These are phyloP conservation scores for Sergeia podlipaevii DNA, from an alignment of 208 protist species.

Conservation along the genomic window DNA sequence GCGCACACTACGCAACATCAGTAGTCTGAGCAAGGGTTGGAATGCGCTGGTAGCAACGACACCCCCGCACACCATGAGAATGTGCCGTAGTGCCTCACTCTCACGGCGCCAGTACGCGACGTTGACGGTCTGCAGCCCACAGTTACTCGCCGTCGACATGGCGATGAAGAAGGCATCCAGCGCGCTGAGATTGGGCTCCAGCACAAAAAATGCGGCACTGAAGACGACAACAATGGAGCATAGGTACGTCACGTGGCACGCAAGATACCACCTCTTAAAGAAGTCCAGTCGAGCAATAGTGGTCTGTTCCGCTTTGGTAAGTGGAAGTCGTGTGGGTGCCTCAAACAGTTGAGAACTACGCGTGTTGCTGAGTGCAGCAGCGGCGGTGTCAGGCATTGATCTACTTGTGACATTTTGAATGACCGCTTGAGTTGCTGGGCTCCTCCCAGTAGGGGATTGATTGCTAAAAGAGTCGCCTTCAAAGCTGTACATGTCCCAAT, in stretches of 20 bases:
- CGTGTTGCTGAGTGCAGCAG: slow-evolving; percentile 6
- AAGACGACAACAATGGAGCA: slow-evolving; percentile 19
- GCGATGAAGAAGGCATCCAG: slow-evolving; percentile 65
- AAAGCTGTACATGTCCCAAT: too few species aligned
- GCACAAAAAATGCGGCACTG: slow-evolving; percentile 22
- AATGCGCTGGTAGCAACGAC: slow-evolving; percentile 68
- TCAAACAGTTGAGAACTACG: slow-evolving; percentile 60
- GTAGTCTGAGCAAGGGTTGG: slow-evolving; percentile 59
- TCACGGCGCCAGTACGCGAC: slow-evolving; percentile 32
- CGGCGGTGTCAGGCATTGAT: background rate
- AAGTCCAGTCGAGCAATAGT: slow-evolving; percentile 47
- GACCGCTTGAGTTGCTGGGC: too few species aligned
- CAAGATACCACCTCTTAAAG: slow-evolving; percentile 65
- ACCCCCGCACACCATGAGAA: slow-evolving; percentile 61
- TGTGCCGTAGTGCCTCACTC: slow-evolving; percentile 32
- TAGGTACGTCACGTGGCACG: slow-evolving; percentile 57
- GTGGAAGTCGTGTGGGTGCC: slow-evolving; percentile 31
- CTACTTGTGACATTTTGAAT: too few species aligned
- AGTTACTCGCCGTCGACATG: slow-evolving; percentile 70
- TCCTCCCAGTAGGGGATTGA: too few species aligned
- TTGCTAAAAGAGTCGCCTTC: too few species aligned
- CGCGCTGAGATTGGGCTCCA: slow-evolving; percentile 14
- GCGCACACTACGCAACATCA: slow-evolving; percentile 47
- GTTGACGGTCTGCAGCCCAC: slow-evolving; percentile 65
- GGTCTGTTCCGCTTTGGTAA: slow-evolving; percentile 30